Conservation (phyloP, 306 rosid species). For the Delonix regia region DNA sequence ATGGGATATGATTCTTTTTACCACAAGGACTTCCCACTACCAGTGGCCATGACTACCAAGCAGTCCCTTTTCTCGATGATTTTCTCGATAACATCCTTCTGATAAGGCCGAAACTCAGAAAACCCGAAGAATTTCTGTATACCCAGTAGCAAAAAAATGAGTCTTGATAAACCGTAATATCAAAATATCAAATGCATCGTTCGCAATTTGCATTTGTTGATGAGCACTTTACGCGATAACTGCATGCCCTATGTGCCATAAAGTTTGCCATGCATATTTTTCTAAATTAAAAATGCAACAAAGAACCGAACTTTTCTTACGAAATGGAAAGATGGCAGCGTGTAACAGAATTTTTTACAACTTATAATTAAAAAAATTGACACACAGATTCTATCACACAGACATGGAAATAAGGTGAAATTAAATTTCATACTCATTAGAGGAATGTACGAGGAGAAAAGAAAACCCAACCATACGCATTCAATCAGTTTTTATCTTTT, state of each 20-base stretch:
- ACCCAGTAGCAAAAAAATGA: conserved; percentile 7
- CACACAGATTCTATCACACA: neutral
- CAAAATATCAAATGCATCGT: conserved; percentile 11
- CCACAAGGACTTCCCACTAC: conserved; percentile 93
- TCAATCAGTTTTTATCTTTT: neutral
- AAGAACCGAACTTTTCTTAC: neutral
- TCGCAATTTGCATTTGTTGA: neutral
- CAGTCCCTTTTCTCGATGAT: conserved; percentile 71
- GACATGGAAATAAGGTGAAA: neutral
- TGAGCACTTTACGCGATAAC: neutral
- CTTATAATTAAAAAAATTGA: neutral
- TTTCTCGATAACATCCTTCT: conserved; percentile 66
- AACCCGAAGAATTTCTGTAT: conserved; percentile 71
- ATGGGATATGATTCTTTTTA: conserved; percentile 32
- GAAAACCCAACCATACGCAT: neutral
- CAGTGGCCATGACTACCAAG: conserved; percentile 92
- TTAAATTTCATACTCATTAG: neutral
- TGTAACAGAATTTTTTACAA: neutral
- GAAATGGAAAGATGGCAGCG: neutral
- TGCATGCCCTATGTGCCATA: neutral
- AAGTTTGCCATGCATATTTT: conserved; percentile 12
- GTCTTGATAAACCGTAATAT: conserved; percentile 14
- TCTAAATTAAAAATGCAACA: neutral
- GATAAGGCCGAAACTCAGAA: conserved; percentile 71
- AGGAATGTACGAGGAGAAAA: neutral